Base-by-base conservation (phyloP, 768 basidiomycete species). In the Trametes sanguinea region DNA sequence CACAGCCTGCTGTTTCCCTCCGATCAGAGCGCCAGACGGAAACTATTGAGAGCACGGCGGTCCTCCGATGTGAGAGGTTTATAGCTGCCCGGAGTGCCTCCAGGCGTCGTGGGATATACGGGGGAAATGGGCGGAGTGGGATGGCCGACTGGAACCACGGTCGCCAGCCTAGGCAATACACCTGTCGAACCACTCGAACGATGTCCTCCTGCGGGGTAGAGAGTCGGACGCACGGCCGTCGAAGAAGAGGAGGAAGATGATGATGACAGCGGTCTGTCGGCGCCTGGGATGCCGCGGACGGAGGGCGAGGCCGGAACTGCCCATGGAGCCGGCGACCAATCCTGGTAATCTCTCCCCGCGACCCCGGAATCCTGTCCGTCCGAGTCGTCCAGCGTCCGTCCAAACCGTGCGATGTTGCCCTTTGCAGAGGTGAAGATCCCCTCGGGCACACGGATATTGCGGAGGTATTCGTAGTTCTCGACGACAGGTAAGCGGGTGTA, bases 401-500 rank as follows among this genome's bases (percentile, higher is more conserved):
- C 67, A 27, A 69, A 63, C 55, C 68, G 65, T 62, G 71, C 64
- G 47, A 68, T 69, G 44, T 68, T 73, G 10, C 72, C 74, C 56
- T 89, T 90, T 69, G 85, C 88, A 62, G 88, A 90, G 45, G 83
- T 77, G 69, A 89, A 92, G n/a, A 92, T 76, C 3, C 88, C 87
- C 58, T 82, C 81, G 4, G 90, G 89, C 32, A 89, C 84, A 17
- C 80, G 81, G 58, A 93, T 78, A 62, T 76, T 79, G 58, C 86
- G 84, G 60, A 93, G 81, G 70, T 90, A 87, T 37, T 89, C 84
- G 65, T 90, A 92, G 68, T 84, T 81, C 61, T 91, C 89, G 52
- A 92, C 79, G 33, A 88, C 83, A 16, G 91, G 90, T 30, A 93
- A 79, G 39, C 81, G 81, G 8, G 79, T 76, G 68, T 89, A 90